phyloP scores from a whole-genome alignment of 2,329 filamentous ascomycete species.

The Diplodia seriata region DNA sequence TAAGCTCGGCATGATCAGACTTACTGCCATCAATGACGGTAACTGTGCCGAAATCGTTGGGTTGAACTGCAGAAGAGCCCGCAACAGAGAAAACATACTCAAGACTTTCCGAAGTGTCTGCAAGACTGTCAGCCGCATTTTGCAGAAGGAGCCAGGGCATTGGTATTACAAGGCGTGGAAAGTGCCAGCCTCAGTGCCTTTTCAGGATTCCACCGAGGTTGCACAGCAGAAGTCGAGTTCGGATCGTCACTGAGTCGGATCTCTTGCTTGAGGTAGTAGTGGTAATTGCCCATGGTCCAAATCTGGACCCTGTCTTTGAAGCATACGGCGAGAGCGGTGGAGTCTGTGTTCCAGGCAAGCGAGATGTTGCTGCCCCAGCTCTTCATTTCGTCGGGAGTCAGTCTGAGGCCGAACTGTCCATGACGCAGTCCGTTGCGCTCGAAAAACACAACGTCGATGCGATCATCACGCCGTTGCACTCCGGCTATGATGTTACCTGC shows the following conservation, averaged over 20 bases:
- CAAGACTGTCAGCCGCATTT: constrained; percentile 30
- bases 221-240: constrained; percentile 35
- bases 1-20: constrained; percentile 37
- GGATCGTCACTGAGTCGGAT: constrained; percentile 51
- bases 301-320: constrained; percentile 80
- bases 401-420: constrained; percentile 84
- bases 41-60: constrained; percentile 78
- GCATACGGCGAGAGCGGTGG: constrained; percentile 84
- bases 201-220: constrained; percentile 78
- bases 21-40: constrained; percentile 82
- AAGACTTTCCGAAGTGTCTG: constrained; percentile 61
- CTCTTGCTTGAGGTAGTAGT: constrained; percentile 97
- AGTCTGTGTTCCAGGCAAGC: constrained; percentile 90
- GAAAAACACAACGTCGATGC: constrained; percentile 89
- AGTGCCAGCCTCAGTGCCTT: constrained; percentile 73
- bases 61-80: constrained; percentile 72
- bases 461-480: constrained; percentile 73
- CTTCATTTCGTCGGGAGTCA: constrained; percentile 65
- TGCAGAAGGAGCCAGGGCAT: constrained; percentile 32
- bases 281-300: constrained; percentile 97
- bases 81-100: constrained; percentile 73
- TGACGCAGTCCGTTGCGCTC: constrained; percentile 98
- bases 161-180: constrained; percentile 46
- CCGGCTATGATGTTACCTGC: constrained; percentile 89
- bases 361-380: constrained; percentile 65